Evolutionary conservation across 2,329 filamentous ascomycete genomes (phyloP).

Genomic region (Sarocladiaceae sp.): DNA sequence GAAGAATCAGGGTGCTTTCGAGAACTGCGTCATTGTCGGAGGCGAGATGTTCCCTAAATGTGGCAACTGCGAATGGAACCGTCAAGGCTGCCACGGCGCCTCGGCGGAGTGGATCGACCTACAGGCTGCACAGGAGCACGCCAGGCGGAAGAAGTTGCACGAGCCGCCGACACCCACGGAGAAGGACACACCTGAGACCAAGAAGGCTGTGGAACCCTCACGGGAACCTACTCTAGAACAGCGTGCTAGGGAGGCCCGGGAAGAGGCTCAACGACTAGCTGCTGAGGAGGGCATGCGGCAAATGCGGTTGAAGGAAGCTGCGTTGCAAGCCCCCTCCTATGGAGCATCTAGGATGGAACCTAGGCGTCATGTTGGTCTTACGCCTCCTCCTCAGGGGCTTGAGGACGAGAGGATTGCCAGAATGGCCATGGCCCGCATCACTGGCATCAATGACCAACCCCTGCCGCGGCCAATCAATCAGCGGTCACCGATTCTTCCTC

Average conservation of each 20-base stretch:
- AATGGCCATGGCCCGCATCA: slow-evolving; percentile 1
- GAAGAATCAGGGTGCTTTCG: slow-evolving; percentile 36
- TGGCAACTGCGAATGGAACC: slow-evolving; percentile 46
- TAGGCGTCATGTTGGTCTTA: slow-evolving; percentile 2
- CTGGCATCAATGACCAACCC: neutral
- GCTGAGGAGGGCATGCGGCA: neutral
- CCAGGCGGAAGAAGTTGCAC: neutral
- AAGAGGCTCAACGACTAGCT: neutral
- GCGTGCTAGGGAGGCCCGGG: neutral
- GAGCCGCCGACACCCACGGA: slow-evolving; percentile 4
- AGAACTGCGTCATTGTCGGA: slow-evolving; percentile 37
- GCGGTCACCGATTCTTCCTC: slow-evolving; percentile 4
- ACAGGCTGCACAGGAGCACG: slow-evolving; percentile 10
- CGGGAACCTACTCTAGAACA: neutral
- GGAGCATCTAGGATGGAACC: neutral
- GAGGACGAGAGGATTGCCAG: slow-evolving; percentile 6
- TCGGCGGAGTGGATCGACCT: slow-evolving; percentile 14
- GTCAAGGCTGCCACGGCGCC: slow-evolving; percentile 28
- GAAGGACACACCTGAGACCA: neutral
- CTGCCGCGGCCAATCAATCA: slow-evolving; percentile 3
- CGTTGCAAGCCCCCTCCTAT: neutral
- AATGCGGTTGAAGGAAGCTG: slow-evolving; percentile 2
- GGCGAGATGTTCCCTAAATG: slow-evolving; percentile 38
- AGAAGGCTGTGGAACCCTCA: neutral
- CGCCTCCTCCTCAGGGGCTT: slow-evolving; percentile 4